Percentiles rank a stretch among this genome's conserved stretches.
Evolutionary conservation across 768 basidiomycete genomes (phyloP).

Genomic region (Dioszegia hungarica): DNA sequence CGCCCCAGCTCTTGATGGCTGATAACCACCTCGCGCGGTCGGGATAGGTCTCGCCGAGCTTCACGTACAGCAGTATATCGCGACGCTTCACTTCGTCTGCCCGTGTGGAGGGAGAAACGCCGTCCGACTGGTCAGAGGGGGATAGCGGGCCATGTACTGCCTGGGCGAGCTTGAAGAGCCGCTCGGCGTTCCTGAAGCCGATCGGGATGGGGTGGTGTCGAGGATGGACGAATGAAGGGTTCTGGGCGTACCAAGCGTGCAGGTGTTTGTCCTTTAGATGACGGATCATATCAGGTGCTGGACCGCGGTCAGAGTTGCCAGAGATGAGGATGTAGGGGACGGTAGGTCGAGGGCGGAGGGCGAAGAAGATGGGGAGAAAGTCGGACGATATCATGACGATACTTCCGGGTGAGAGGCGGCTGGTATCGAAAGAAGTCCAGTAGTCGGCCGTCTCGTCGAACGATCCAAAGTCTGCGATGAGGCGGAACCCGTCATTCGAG

Average conservation of each 20-base stretch:
- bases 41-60: background rate
- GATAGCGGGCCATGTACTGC: background rate
- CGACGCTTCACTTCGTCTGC: background rate
- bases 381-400: background rate
- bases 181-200: background rate
- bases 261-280: background rate
- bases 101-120: background rate
- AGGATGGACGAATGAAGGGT: background rate
- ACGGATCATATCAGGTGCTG: background rate
- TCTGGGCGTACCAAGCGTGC: background rate
- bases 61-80: background rate
- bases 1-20: background rate
- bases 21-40: background rate
- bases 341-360: background rate
- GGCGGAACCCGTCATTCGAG: background rate
- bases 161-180: background rate
- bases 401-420: background rate
- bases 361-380: background rate
- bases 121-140: background rate
- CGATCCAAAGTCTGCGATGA: background rate
- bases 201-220: background rate
- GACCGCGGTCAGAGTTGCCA: background rate
- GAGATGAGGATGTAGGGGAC: slow-evolving; percentile 1
- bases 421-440: background rate
- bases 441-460: background rate